Base-by-base conservation (phyloP, 164 flowering plant genomes). In the Taxillus chinensis region DNA sequence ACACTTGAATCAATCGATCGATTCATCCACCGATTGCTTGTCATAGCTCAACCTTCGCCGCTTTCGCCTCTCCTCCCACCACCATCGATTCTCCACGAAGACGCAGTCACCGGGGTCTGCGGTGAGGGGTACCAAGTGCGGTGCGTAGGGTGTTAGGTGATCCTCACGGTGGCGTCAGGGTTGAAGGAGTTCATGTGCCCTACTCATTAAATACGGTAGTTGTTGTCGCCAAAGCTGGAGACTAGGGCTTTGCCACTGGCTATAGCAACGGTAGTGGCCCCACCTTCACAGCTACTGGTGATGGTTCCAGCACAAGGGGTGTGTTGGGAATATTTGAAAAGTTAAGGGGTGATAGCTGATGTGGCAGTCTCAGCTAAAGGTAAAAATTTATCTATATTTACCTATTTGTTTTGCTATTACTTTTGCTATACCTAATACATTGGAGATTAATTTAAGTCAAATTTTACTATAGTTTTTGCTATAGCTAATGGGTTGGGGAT, bases 171-270 rank as follows among this genome's bases (percentile, higher is more conserved):
- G 38, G 80, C 69, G 0, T 67, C 82, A 0, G 96, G 95, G 0
- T 17, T 80, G 50, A 79, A 78, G 13, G 95, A 92, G 65, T 92
- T 92, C 71, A 67, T 71, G 3, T 92, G 98, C 67, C 90, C 91
- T 50, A 76, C 78, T 8, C 89, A 96, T 69, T 71, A 78, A 39
- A 50, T 92, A 57, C 87, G 92, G 39, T 95, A 91, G 68, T 85
- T 80, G 89, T 84, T 91, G 42, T 96, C 96, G 39, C 98, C 98
- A 51, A 95, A 89, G 80, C 77, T 92, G 45, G 72, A 77, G 69
- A 65, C 14, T 15, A 54, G 66, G 67, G 59, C 59, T 40, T 39
- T 12, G 52, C 69, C 27, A 13, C 68, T 71, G 39, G 63, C 62
- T 43, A 7, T 64, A 2, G 39, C 69, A 7, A 15, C 71, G 43